phyloP scores from a whole-genome alignment of 2,329 filamentous ascomycete species.

The Claviceps pusilla region DNA sequence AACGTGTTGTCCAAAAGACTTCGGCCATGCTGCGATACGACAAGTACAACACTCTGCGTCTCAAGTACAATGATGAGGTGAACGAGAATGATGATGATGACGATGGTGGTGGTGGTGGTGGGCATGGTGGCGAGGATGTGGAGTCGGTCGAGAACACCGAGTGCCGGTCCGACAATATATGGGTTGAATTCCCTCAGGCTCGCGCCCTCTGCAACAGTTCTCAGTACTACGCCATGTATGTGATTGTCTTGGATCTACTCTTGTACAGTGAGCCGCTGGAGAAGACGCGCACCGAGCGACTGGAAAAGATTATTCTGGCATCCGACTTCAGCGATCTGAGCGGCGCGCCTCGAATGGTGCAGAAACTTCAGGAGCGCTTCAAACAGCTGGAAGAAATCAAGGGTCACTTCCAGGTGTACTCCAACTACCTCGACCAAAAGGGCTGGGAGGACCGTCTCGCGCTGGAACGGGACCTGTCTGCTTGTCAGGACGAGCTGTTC shows the following conservation, averaged over 20 bases:
- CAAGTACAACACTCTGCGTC: slow-evolving; percentile 90
- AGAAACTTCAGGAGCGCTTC: slow-evolving; percentile 80
- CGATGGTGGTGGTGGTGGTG: slow-evolving; percentile 18
- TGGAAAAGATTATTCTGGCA: slow-evolving; percentile 97
- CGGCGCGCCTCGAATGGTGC: slow-evolving; percentile 85
- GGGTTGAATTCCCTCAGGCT: slow-evolving; percentile 90
- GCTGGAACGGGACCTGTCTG: slow-evolving; percentile 78
- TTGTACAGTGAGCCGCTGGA: slow-evolving; percentile 93
- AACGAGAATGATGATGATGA: slow-evolving; percentile 41
- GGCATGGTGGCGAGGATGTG: slow-evolving; percentile 22
- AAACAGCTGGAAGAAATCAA: slow-evolving; percentile 93
- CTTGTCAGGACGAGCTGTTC: slow-evolving; percentile 92
- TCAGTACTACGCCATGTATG: slow-evolving; percentile 95
- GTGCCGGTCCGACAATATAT: slow-evolving; percentile 84
- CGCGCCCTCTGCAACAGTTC: slow-evolving; percentile 91
- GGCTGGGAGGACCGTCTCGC: slow-evolving; percentile 82
- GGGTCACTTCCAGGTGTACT: slow-evolving; percentile 84
- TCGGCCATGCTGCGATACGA: slow-evolving; percentile 89
- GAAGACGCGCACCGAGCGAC: slow-evolving; percentile 85
- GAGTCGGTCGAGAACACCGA: slow-evolving; percentile 45
- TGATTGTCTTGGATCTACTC: slow-evolving; percentile 89
- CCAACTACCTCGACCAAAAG: slow-evolving; percentile 68
- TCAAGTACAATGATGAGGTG: slow-evolving; percentile 95
- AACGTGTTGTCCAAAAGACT: slow-evolving; percentile 89
- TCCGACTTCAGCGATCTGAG: slow-evolving; percentile 96